A percentile compares a stretch with the other conserved stretches of the same genome.
Conservation (phyloP, 2,329 filamentous ascomycete genomes). For the Trichoderma simmonsii region DNA sequence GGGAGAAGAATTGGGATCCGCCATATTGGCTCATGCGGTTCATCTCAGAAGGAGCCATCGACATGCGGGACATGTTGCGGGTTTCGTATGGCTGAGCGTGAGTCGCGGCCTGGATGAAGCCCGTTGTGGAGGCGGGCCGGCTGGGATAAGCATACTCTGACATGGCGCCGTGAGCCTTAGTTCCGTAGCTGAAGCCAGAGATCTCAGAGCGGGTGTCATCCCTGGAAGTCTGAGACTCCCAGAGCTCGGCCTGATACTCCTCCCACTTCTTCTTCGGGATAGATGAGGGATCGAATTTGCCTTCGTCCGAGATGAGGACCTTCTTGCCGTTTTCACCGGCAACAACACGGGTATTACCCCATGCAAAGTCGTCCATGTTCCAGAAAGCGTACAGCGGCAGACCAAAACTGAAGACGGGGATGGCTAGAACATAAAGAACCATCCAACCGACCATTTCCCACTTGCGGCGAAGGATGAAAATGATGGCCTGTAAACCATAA, state of each 20-base stretch:
- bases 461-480: constrained; percentile 93
- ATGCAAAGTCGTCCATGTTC: constrained; percentile 99
- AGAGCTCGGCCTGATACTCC: constrained; percentile 96
- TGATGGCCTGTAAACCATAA: constrained; percentile 93
- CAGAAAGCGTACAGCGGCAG: constrained; percentile 95
- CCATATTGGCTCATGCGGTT: constrained; percentile 61
- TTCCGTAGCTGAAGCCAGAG: constrained; percentile 92
- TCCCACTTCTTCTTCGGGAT: constrained; percentile 99
- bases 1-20: constrained; percentile 56
- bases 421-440: constrained; percentile 88
- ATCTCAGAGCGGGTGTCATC: constrained; percentile 80
- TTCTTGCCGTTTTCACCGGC: constrained; percentile 91
- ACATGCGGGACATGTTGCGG: constrained; percentile 64
- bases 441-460: constrained; percentile 99
- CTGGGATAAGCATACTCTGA: constrained; percentile 69
- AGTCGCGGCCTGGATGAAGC: constrained; percentile 40
- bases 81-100: constrained; percentile 53
- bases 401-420: constrained; percentile 86
- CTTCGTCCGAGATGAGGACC: constrained; percentile 91
- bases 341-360: constrained; percentile 98
- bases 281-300: constrained; percentile 89
- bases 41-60: constrained; percentile 73
- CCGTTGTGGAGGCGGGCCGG: constrained; percentile 55
- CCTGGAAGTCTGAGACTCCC: constrained; percentile 87
- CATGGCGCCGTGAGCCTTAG: constrained; percentile 64